Conservation (phyloP, 257 asterid genomes). For the Henckelia pumila region DNA sequence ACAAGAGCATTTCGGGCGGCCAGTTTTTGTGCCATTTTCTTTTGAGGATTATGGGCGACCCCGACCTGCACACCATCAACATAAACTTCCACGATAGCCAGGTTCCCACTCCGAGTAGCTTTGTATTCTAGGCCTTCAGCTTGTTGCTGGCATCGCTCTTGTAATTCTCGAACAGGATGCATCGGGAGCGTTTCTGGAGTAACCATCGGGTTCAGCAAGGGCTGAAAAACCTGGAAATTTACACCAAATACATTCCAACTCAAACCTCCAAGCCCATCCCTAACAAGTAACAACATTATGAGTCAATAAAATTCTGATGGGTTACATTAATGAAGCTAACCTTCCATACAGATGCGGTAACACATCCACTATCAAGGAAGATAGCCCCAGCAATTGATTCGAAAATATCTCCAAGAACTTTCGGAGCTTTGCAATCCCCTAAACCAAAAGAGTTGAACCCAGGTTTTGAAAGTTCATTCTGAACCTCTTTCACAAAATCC, state of each 20-base stretch:
- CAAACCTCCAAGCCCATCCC: conserved; percentile 10
- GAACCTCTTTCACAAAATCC: conserved; percentile 86
- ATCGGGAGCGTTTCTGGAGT: conserved; percentile 99
- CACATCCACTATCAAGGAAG: conserved; percentile 80
- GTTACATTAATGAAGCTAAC: conserved; percentile 38
- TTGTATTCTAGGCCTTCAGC: conserved; percentile 97
- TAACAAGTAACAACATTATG: conserved; percentile 13
- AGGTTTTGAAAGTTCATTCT: conserved; percentile 65
- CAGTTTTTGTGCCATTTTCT: conserved; percentile 98
- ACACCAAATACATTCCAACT: conserved; percentile 17
- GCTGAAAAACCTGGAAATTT: conserved; percentile 73
- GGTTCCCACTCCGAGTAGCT: conserved; percentile 72
- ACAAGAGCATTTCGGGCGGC: conserved; percentile 96
- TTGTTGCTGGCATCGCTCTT: conserved; percentile 96
- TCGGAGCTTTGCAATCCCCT: conserved; percentile 99
- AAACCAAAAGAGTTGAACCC: conserved; percentile 94
- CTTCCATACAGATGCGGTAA: conserved; percentile 87
- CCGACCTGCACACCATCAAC: conserved; percentile 91
- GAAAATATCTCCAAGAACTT: conserved; percentile 96
- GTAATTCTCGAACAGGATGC: conserved; percentile 97
- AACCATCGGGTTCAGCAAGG: conserved; percentile 90
- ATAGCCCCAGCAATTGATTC: conserved; percentile 99
- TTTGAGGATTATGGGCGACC: conserved; percentile 80
- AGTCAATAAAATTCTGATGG: not conserved
- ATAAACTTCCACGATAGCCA: conserved; percentile 89